Evolutionary conservation across 192 early-diverging fungal genomes (phyloP), one percentile per base, ranked within the genome.

Genomic region (Linnemannia schmuckeri): DNA sequence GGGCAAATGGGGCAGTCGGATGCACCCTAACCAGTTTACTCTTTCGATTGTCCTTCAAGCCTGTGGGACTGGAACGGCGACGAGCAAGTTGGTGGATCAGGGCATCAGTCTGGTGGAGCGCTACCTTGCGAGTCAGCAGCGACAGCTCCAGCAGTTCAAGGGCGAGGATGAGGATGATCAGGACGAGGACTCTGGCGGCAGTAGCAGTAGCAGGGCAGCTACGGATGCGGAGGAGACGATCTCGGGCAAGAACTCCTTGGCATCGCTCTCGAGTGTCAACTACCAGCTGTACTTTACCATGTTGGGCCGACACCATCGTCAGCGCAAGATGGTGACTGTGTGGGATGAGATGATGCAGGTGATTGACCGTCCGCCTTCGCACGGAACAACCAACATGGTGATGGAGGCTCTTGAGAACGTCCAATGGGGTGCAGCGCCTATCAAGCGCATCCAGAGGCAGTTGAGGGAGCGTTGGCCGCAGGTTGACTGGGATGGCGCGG

Each of bases 31-130:
- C 38, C 78, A 80, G 61, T 74, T 68, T 24, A 81, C 84, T 4
- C 46, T 86, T 12, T 86, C 84, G 12, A 86, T 86, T 70, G 75
- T 86, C n/a, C 70, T 86, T 18, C 74, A 80, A 18, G 84, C 84
- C 1, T 86, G 84, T 70, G 55, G 63, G 0, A 77, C 84, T 33
- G 70, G 52, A 3, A 69, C 55, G 13, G 63, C 84, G 9, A 41
- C 70, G 10, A 6, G 35, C 3, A 46, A 38, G 13, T 27, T 80
- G 37, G 75, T 86, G 35, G 79, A 86, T 74, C 70, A 42, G 6
- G 49, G 68, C 3, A 80, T 86, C 57, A 6, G 72, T 30, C 61
- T 86, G 30, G 75, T 81, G 27, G 79, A 81, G 12, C 27, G 37
- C 3, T 73, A 70, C 57, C 33, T 76, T 0, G 41, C 46, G 8